These are phyloP conservation scores for Aspergillus transmontanensis DNA, from an alignment of 2,329 filamentous ascomycete species.

Conservation along the genomic window DNA sequence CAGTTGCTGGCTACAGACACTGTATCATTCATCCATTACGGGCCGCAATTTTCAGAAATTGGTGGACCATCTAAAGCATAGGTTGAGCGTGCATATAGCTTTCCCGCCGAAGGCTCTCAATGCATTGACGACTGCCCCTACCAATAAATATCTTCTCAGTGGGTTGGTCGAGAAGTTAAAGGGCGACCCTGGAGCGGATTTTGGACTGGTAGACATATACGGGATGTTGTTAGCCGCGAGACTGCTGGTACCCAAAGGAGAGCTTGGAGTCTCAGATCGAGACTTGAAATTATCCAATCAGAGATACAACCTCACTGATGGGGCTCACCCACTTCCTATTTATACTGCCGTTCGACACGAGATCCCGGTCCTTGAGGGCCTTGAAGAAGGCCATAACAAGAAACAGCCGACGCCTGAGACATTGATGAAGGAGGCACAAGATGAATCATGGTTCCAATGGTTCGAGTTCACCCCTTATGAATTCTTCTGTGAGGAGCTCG, in stretches of 20 bases:
- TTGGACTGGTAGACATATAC: slow-evolving; percentile 92
- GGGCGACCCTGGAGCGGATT: slow-evolving; percentile 75
- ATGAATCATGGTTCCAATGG: slow-evolving; percentile 95
- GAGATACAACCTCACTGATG: slow-evolving; percentile 71
- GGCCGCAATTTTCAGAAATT: slow-evolving; percentile 68
- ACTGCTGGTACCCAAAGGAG: slow-evolving; percentile 82
- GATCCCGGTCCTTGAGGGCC: slow-evolving; percentile 67
- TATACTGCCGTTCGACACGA: slow-evolving; percentile 96
- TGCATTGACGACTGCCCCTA: slow-evolving; percentile 82
- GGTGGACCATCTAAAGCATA: slow-evolving; percentile 81
- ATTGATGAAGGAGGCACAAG: slow-evolving; percentile 50
- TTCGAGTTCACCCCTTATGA: slow-evolving; percentile 95
- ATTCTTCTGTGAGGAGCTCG: slow-evolving; percentile 90
- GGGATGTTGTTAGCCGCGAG: slow-evolving; percentile 82
- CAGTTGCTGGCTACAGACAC: slow-evolving; percentile 89
- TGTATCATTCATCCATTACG: slow-evolving; percentile 81
- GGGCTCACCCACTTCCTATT: slow-evolving; percentile 84
- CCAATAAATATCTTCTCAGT: slow-evolving; percentile 86
- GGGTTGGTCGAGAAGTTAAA: slow-evolving; percentile 90
- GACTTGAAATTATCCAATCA: slow-evolving; percentile 95
- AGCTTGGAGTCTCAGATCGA: slow-evolving; percentile 71
- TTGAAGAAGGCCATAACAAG: slow-evolving; percentile 33
- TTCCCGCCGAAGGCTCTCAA: slow-evolving; percentile 84
- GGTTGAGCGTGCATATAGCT: slow-evolving; percentile 85
- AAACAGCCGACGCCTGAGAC: slow-evolving; percentile 34